Evolutionary conservation across 768 basidiomycete species (phyloP).

Genomic region (Termitomyces sp.): DNA sequence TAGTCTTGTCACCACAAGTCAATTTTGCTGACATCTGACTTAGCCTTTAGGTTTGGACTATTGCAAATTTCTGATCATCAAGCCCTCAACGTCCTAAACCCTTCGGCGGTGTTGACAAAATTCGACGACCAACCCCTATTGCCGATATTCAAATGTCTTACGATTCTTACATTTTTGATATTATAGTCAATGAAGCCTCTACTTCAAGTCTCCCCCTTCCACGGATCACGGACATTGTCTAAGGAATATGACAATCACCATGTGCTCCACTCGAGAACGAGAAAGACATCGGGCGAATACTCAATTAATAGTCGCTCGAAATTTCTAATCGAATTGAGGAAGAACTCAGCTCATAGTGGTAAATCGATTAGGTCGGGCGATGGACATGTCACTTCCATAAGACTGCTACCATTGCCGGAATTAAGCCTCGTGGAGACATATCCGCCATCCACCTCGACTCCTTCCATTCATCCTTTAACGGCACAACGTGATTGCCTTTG

Average conservation of each 20-base stretch:
- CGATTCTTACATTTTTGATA: background rate
- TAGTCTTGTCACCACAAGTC: background rate
- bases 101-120: background rate
- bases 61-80: background rate
- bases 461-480: background rate
- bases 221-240: slow-evolving; percentile 12
- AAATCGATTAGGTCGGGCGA: background rate
- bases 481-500: background rate
- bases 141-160: background rate
- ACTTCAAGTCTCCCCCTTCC: background rate
- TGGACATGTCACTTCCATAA: background rate
- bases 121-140: background rate
- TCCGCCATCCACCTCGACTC: background rate
- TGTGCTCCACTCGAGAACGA: background rate
- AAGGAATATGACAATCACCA: background rate
- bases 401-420: background rate
- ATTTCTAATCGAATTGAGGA: background rate
- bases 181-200: background rate
- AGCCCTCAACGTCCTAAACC: background rate
- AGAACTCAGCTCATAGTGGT: background rate
- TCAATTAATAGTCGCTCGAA: background rate
- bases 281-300: background rate
- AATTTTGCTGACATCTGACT: background rate
- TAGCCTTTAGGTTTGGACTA: background rate
- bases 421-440: background rate